Conservation (phyloP, 2,329 filamentous ascomycete genomes). For the Diaporthe eres region DNA sequence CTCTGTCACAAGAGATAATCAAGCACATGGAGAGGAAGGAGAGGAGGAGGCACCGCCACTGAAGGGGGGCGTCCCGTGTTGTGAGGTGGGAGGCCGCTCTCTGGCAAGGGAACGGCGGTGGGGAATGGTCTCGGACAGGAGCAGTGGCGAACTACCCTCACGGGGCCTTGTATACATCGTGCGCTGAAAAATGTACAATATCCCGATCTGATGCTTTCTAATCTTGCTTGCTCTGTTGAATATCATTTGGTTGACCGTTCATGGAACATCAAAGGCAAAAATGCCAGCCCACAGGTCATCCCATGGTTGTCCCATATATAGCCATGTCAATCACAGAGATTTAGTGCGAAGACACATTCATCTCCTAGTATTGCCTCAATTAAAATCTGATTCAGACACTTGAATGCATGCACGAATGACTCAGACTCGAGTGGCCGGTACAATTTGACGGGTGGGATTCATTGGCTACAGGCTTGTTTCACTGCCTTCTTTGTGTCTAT, state of each 20-base stretch:
- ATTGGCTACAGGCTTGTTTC: not conserved
- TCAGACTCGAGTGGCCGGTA: not conserved
- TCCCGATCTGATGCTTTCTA: not conserved
- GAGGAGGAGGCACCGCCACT: conserved; percentile 18
- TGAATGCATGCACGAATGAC: not conserved
- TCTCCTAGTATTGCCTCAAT: not conserved
- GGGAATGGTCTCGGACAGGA: not conserved
- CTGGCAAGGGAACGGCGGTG: not conserved
- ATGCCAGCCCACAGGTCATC: too few species aligned
- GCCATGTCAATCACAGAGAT: not conserved
- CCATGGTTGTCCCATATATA: not conserved
- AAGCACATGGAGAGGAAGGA: conserved; percentile 30
- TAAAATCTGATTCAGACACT: not conserved
- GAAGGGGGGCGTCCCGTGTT: not conserved
- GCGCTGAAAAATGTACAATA: not conserved
- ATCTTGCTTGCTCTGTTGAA: not conserved
- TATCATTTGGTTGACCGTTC: not conserved
- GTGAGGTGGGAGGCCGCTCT: not conserved
- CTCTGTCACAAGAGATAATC: conserved; percentile 29
- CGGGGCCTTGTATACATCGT: not conserved
- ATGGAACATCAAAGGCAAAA: too few species aligned
- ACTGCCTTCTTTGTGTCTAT: not conserved
- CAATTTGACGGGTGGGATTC: not conserved
- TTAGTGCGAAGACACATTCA: not conserved
- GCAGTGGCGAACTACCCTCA: not conserved